A percentile compares a stretch with the other conserved stretches of the same genome.
Evolutionary conservation across 192 early-diverging fungal species (phyloP).

Genomic region (Entomortierella parvispora): DNA sequence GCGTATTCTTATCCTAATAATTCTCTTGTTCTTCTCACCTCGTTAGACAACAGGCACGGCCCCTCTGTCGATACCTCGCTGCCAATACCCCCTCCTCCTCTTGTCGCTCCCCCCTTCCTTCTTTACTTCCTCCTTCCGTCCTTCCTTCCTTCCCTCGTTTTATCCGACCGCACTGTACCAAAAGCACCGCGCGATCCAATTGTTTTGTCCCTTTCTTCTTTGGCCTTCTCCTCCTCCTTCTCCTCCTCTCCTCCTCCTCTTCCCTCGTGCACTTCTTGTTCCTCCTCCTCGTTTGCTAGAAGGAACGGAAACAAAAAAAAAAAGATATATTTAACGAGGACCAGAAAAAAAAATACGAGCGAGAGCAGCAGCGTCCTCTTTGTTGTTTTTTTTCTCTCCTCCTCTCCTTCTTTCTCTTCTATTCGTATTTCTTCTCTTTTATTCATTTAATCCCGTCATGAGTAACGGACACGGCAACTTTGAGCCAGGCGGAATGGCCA

Average conservation of each 20-base stretch:
- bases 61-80: not conserved
- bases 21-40: not conserved
- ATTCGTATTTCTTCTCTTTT: not conserved
- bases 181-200: not conserved
- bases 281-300: not conserved
- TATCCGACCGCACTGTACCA: not conserved
- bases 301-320: not conserved
- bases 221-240: not conserved
- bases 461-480: constrained; percentile 53
- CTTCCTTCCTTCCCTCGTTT: not conserved
- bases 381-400: constrained; percentile 12
- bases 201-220: constrained; percentile 10
- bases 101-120: constrained; percentile 1
- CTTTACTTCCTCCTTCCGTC: not conserved
- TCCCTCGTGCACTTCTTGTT: not conserved
- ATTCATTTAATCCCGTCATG: constrained; percentile 10
- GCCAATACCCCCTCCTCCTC: not conserved
- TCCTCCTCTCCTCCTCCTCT: not conserved
- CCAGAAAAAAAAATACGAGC: not conserved
- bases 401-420: not conserved
- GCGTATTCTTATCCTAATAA: not conserved
- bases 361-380: not conserved
- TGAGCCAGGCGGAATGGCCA: constrained; percentile 53
- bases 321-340: not conserved
- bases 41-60: not conserved